Evolutionary conservation across 2,329 filamentous ascomycete species (phyloP).

Genomic region (Phaeosphaeria sp.): DNA sequence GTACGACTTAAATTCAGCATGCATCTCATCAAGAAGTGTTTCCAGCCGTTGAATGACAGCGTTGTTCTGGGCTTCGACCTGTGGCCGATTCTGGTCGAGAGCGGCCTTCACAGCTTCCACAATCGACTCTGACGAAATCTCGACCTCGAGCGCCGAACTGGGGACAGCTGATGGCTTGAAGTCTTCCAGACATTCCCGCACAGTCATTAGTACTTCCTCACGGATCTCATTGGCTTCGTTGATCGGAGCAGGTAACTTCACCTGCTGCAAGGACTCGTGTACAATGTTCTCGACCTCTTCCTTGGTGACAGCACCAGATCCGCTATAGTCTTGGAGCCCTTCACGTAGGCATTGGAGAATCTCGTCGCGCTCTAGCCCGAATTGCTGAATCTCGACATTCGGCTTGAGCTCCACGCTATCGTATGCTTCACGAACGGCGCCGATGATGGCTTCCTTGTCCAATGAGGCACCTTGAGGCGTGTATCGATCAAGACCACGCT

Average conservation of each 20-base stretch:
- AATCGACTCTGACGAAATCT: constrained; percentile 59
- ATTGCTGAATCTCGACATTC: constrained; percentile 87
- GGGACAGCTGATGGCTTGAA: constrained; percentile 62
- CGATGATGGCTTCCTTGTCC: constrained; percentile 81
- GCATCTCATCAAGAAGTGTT: constrained; percentile 66
- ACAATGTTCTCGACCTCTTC: constrained; percentile 88
- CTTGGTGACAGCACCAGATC: constrained; percentile 67
- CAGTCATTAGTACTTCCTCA: constrained; percentile 82
- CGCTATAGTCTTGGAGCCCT: constrained; percentile 78
- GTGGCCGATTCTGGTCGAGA: constrained; percentile 60
- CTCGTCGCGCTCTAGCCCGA: constrained; percentile 88
- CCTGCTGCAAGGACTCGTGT: constrained; percentile 83
- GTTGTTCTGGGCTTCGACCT: constrained; percentile 62
- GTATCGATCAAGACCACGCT: constrained; percentile 57
- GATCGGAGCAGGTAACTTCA: constrained; percentile 75
- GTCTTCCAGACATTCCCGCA: constrained; percentile 85
- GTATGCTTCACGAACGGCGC: constrained; percentile 88
- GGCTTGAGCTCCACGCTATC: constrained; percentile 82
- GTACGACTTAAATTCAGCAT: constrained; percentile 75
- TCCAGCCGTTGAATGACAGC: constrained; percentile 67
- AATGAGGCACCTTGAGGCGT: constrained; percentile 45
- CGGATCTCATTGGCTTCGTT: constrained; percentile 73
- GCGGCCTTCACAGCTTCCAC: constrained; percentile 65
- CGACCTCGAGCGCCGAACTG: constrained; percentile 45
- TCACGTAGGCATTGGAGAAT: constrained; percentile 86